These are phyloP conservation scores for Coprinopsis sp. DNA, from an alignment of 768 basidiomycete genomes.

Conservation along the genomic window DNA sequence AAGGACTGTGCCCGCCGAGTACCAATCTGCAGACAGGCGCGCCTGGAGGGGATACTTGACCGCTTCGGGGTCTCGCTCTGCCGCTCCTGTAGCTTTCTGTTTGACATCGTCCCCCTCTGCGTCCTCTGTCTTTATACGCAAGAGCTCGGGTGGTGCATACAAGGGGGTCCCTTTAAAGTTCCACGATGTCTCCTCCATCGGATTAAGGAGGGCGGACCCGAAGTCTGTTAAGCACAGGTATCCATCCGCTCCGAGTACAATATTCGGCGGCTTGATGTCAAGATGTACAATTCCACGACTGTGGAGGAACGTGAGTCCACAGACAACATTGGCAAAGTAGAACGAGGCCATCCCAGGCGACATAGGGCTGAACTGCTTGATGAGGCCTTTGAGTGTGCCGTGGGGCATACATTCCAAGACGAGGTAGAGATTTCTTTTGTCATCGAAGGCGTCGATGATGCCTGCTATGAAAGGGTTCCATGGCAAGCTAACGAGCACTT, in stretches of 20 bases:
- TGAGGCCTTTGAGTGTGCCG: conserved; percentile 36
- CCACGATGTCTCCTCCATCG: conserved; percentile 26
- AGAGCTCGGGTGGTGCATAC: conserved; percentile 49
- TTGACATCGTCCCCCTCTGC: background rate
- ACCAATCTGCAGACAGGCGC: conserved; percentile 44
- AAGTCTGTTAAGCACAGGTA: conserved; percentile 54
- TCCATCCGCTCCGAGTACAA: conserved; percentile 53
- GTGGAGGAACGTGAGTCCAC: conserved; percentile 41
- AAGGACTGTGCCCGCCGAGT: conserved; percentile 44
- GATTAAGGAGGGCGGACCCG: conserved; percentile 30
- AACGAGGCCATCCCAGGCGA: conserved; percentile 32
- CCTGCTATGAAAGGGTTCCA: conserved; percentile 55
- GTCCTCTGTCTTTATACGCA: background rate
- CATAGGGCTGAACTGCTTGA: conserved; percentile 16
- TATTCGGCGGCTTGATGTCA: conserved; percentile 65
- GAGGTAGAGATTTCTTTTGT: conserved; percentile 44
- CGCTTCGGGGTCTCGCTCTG: too few species aligned
- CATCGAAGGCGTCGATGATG: conserved; percentile 41
- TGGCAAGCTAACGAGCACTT: conserved; percentile 33
- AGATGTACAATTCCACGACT: conserved; percentile 62
- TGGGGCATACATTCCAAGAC: conserved; percentile 47
- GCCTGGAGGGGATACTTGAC: conserved; percentile 11
- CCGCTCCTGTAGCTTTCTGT: too few species aligned
- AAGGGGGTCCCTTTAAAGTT: conserved; percentile 39
- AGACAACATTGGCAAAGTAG: conserved; percentile 51